These are phyloP conservation scores for Hawksworthiomyces lignivorus DNA, from an alignment of 2,329 filamentous ascomycete genomes.

Conservation along the genomic window DNA sequence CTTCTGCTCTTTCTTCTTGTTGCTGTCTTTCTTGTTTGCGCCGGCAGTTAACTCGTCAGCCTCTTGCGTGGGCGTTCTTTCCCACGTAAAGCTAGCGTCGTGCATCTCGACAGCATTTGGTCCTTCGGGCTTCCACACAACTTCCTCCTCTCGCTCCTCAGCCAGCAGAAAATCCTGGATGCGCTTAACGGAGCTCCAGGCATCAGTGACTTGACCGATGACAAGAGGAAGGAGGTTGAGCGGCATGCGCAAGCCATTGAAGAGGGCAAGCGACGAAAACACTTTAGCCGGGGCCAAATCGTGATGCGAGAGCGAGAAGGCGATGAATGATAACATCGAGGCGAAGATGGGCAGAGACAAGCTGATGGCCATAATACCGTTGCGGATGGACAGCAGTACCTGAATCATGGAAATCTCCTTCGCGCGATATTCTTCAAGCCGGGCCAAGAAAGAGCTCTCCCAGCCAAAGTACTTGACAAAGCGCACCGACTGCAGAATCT, in stretches of 20 bases:
- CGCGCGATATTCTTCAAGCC: slow-evolving; percentile 64
- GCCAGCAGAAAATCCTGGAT: slow-evolving; percentile 83
- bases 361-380: slow-evolving; percentile 75
- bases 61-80: slow-evolving; percentile 54
- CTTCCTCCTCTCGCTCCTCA: slow-evolving; percentile 74
- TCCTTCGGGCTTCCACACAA: slow-evolving; percentile 45
- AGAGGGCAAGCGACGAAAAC: slow-evolving; percentile 89
- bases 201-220: slow-evolving; percentile 83
- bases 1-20: slow-evolving; percentile 26
- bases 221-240: slow-evolving; percentile 84
- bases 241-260: slow-evolving; percentile 85
- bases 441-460: slow-evolving; percentile 78
- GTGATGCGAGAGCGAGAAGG: slow-evolving; percentile 60
- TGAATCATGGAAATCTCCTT: slow-evolving; percentile 81
- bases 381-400: slow-evolving; percentile 71
- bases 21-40: slow-evolving; percentile 33
- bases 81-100: slow-evolving; percentile 81
- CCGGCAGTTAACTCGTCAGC: slow-evolving; percentile 40
- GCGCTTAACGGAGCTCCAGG: slow-evolving; percentile 73
- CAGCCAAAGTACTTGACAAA: slow-evolving; percentile 98
- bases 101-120: slow-evolving; percentile 65
- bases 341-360: slow-evolving; percentile 88
- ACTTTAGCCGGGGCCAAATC: slow-evolving; percentile 65
- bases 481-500: slow-evolving; percentile 81
- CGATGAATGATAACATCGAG: slow-evolving; percentile 92